Conservation (phyloP, 441 rosid genomes). For the Corymbia calophylla region DNA sequence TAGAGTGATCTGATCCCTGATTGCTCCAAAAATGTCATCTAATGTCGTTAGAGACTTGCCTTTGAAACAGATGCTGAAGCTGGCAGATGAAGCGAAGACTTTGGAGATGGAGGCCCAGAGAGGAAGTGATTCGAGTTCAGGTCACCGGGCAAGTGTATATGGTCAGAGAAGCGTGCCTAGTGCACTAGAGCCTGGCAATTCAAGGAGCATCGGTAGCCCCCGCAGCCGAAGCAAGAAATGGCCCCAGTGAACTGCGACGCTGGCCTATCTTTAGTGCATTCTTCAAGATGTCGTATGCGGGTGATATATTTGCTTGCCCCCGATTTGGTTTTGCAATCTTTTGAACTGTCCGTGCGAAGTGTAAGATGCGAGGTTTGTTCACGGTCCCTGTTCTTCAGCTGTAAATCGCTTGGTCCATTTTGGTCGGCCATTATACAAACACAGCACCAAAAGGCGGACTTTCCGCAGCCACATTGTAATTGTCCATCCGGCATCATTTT, state of each 20-base stretch:
- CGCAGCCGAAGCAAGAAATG: conserved; percentile 49
- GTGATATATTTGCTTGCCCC: neutral
- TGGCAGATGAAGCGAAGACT: conserved; percentile 49
- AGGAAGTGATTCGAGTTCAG: conserved; percentile 32
- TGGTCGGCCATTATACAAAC: neutral
- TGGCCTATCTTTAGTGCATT: neutral
- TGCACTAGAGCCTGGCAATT: conserved; percentile 16
- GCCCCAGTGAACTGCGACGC: neutral
- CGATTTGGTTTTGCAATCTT: neutral
- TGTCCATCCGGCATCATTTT: neutral
- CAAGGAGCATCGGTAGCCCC: conserved; percentile 25
- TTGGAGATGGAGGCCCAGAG: conserved; percentile 43
- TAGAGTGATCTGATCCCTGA: neutral
- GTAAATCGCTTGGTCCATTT: neutral
- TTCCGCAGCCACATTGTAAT: neutral
- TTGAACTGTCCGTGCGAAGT: neutral
- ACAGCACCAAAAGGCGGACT: neutral
- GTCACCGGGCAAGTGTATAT: conserved; percentile 24
- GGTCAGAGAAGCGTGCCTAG: conserved; percentile 22
- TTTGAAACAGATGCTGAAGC: conserved; percentile 42
- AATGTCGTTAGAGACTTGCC: neutral
- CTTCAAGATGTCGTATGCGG: neutral
- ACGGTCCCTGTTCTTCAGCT: neutral
- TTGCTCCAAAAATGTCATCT: neutral
- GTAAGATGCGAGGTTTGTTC: neutral